phyloP scores from a whole-genome alignment of 1,284 basidiomycete genomes.

The Heterobasidion occidentale region DNA sequence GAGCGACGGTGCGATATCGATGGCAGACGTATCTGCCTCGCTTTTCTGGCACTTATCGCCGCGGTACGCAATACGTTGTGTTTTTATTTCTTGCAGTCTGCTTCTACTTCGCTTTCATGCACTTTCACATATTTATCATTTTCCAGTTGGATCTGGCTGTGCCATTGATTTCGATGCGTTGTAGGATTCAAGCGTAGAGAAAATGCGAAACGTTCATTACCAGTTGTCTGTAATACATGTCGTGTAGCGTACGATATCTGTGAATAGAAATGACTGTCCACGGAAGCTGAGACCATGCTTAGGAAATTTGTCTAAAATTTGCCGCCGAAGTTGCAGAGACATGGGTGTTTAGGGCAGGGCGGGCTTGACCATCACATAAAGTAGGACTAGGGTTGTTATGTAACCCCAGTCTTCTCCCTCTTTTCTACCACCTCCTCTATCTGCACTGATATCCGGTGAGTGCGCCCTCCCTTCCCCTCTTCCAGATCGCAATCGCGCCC shows the following conservation, averaged over 20 bases:
- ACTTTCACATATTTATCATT: neutral
- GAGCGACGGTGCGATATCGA: neutral
- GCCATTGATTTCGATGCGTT: neutral
- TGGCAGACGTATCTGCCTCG: neutral
- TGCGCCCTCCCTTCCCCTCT: neutral
- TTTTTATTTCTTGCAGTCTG: neutral
- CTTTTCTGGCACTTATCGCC: neutral
- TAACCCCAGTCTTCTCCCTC: neutral
- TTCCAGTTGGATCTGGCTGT: neutral
- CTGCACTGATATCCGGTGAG: slow-evolving; percentile 9
- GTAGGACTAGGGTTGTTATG: neutral
- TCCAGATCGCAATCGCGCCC: neutral
- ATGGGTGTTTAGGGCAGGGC: neutral
- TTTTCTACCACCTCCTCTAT: neutral
- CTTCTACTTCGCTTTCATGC: neutral
- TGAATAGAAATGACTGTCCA: neutral
- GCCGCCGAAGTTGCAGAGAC: neutral
- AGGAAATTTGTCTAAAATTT: neutral
- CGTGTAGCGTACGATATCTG: neutral
- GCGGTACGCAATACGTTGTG: neutral
- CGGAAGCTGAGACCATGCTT: neutral
- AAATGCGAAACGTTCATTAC: neutral
- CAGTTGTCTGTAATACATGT: neutral
- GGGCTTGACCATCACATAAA: neutral
- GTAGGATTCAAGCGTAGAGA: neutral